Conservation (phyloP, 2,329 filamentous ascomycete genomes). For the Myotisia sp. region DNA sequence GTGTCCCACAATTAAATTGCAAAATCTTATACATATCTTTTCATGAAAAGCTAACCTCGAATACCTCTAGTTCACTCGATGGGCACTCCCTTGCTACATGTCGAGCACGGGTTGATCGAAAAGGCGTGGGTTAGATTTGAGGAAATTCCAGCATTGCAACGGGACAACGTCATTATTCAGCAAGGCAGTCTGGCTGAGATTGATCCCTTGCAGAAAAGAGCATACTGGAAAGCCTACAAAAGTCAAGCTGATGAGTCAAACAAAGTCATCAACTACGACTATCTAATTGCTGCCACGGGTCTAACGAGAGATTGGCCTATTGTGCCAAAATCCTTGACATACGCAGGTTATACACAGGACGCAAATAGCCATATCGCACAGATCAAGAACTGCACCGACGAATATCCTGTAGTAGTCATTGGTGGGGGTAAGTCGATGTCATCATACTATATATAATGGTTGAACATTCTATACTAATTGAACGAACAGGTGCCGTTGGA, state of each 20-base stretch:
- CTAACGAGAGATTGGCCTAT: slow-evolving; percentile 1
- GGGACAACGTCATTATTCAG: neutral
- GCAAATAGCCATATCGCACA: neutral
- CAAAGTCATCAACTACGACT: neutral
- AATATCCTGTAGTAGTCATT: neutral
- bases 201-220: slow-evolving; percentile 1
- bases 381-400: neutral
- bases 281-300: neutral
- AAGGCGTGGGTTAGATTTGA: neutral
- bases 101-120: neutral
- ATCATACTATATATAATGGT: too few relatives aligned
- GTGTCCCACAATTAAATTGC: too few relatives aligned
- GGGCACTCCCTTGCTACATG: neutral
- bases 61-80: slow-evolving; percentile 1
- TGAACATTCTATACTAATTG: too few relatives aligned
- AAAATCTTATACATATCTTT: too few relatives aligned
- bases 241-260: neutral
- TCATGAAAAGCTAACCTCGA: too few relatives aligned
- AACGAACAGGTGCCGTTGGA: slow-evolving; percentile 1
- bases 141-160: neutral
- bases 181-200: neutral
- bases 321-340: neutral
- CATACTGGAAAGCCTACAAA: neutral
- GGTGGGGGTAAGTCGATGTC: neutral
- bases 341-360: neutral